phyloP scores from a whole-genome alignment of 23 red algal species.

The Chondrus crispus region DNA sequence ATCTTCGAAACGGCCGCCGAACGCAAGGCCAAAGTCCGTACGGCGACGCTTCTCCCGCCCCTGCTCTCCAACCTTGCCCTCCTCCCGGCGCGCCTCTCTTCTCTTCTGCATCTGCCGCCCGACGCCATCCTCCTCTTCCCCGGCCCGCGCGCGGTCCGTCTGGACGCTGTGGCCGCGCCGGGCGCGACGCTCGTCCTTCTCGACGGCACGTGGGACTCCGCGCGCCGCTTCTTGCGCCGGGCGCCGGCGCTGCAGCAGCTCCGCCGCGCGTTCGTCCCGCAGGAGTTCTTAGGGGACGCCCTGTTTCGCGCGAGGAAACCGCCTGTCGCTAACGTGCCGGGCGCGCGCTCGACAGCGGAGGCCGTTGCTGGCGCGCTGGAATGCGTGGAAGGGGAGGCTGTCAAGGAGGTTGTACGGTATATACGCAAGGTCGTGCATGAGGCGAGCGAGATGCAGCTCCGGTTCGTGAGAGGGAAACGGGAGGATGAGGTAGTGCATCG shows the following conservation, averaged over 20 bases:
- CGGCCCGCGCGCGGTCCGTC: background rate
- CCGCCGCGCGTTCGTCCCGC: background rate
- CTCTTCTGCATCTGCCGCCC: background rate
- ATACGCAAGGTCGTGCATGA: background rate
- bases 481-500: background rate
- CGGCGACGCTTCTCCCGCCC: background rate
- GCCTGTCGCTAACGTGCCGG: background rate
- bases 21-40: background rate
- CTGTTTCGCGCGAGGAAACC: background rate
- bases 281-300: background rate
- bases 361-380: background rate
- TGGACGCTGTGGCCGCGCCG: background rate
- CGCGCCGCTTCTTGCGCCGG: background rate
- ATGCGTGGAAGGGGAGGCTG: background rate
- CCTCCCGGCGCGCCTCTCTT: background rate
- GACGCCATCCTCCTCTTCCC: background rate
- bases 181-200: background rate
- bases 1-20: background rate
- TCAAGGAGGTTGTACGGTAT: background rate
- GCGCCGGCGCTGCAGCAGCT: background rate
- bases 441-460: slow-evolving; percentile 4
- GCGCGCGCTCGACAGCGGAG: background rate
- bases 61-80: background rate
- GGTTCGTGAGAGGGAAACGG: slow-evolving; percentile 13
- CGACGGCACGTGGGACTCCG: background rate